These are phyloP conservation scores for Silybum marianum DNA, from an alignment of 129 eudicot genomes.

Conservation along the genomic window DNA sequence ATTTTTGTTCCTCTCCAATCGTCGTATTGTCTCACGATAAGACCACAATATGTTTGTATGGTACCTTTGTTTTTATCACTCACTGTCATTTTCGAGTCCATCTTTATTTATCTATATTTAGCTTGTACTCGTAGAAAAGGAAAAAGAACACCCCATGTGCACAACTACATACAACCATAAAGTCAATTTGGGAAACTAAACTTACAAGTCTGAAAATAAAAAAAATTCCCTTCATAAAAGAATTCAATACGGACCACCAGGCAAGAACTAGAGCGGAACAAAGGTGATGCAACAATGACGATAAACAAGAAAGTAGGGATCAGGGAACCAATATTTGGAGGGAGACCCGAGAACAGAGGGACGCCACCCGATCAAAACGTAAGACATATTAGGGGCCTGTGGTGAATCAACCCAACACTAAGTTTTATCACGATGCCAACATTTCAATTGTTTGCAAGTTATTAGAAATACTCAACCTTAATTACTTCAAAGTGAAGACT, in stretches of 20 bases:
- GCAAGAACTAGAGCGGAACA: not conserved
- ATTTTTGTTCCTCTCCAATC: not conserved
- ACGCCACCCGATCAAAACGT: not conserved
- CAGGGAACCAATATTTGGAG: not conserved
- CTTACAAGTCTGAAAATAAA: not conserved
- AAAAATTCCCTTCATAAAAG: not conserved
- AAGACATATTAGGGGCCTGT: not conserved
- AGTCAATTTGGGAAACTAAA: not conserved
- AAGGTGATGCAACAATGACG: not conserved
- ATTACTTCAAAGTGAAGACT: not conserved
- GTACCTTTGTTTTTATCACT: not conserved
- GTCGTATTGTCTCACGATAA: no score
- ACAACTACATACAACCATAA: not conserved
- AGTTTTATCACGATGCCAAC: not conserved
- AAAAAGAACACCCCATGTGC: not conserved
- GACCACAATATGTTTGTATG: no score
- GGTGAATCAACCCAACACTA: not conserved
- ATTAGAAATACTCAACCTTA: not conserved
- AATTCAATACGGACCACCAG: not conserved
- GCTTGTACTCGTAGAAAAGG: not conserved
- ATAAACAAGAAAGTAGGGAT: not conserved
- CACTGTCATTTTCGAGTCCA: no score
- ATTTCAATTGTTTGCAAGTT: not conserved
- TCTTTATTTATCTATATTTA: not conserved
- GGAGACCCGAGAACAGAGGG: not conserved